A percentile compares a stretch with the other conserved stretches of the same genome.
These are phyloP conservation scores for Pleurotus citrinopileatus DNA, from an alignment of 768 basidiomycete genomes.

Conservation along the genomic window DNA sequence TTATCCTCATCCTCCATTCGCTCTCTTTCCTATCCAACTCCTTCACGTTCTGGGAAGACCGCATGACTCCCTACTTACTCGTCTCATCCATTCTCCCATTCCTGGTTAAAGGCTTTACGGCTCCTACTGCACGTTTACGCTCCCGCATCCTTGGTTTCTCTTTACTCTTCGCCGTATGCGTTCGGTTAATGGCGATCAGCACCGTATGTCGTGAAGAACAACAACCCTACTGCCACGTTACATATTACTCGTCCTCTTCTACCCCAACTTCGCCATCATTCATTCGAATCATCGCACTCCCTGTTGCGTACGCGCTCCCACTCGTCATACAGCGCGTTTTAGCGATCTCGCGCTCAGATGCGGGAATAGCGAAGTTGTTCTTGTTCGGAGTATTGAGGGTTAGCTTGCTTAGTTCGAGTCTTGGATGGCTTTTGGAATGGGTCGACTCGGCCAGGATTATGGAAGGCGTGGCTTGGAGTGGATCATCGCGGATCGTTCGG, in stretches of 20 bases:
- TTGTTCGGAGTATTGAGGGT: constrained; percentile 57
- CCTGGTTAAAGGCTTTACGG: constrained; percentile 59
- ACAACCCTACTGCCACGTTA: constrained; percentile 83
- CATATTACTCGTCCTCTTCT: constrained; percentile 80
- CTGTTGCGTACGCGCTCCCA: constrained; percentile 55
- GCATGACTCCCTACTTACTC: constrained; percentile 71
- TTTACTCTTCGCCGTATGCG: constrained; percentile 58
- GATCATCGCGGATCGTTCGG: constrained; percentile 46
- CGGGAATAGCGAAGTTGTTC: constrained; percentile 65
- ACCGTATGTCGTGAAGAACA: constrained; percentile 96
- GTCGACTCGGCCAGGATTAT: constrained; percentile 52
- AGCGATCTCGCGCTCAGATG: constrained; percentile 66
- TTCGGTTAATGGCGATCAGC: constrained; percentile 75
- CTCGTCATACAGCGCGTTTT: constrained; percentile 54
- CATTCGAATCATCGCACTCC: constrained; percentile 57
- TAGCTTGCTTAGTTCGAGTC: constrained; percentile 54
- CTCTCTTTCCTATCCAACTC: constrained; percentile 89
- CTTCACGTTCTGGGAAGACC: constrained; percentile 98
- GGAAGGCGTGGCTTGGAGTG: constrained; percentile 33
- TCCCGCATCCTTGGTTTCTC: constrained; percentile 75
- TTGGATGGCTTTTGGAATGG: constrained; percentile 85
- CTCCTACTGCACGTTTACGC: constrained; percentile 68
- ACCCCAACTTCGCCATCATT: constrained; percentile 61
- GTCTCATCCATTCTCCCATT: constrained; percentile 60
- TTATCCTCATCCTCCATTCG: constrained; percentile 61